Base-by-base conservation (phyloP, 2,329 filamentous ascomycete species). In the Bipolaris oryzae region DNA sequence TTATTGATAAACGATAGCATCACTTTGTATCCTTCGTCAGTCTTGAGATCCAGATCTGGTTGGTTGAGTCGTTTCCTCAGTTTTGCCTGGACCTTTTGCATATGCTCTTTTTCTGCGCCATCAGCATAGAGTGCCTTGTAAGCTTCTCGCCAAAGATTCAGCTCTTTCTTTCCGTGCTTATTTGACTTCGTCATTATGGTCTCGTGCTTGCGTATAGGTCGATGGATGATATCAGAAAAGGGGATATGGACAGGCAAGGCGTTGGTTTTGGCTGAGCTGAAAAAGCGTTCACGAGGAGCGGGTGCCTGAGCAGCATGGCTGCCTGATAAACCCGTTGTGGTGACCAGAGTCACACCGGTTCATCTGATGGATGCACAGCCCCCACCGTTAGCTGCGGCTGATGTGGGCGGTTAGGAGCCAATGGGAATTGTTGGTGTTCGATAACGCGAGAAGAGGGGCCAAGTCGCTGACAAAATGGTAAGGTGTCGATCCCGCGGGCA, bases 91-190 rank as follows among this genome's bases (percentile, higher is more conserved):
- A 64, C 54, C 48, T 58, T 66, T 5, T 61, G 51, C n/a, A 66
- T 33, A 6, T 58, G 50, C 44, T 60, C 56, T 45, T 60, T 51
- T 10, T 62, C 53, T 25, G 58, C 55, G 4, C 51, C 48, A 9
- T 64, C 60, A 18, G 55, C 54, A 28, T 46, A 46, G 5, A 64
- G 60, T 1, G 41, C 60, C 16, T 52, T 44, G 34, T 64, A 61
- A n/a, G 62, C 63, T 41, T 64, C 57, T 38, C 54, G 60, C 63
- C 63, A 66, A 5, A 66, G 38, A 13, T 63, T 60, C 5, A 53
- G 49, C 7, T 48, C 42, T n/a, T 33, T 33, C 16, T 62, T 53
- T 33, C 33, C 38, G 0, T 44, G 10, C 1, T 46, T 53, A 10
- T 45, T 37, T 10, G 21, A 13, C 21, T 48, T 38, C 2, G 21